phyloP scores from a whole-genome alignment of 208 protist species.

The Naegleria lovaniensis region DNA sequence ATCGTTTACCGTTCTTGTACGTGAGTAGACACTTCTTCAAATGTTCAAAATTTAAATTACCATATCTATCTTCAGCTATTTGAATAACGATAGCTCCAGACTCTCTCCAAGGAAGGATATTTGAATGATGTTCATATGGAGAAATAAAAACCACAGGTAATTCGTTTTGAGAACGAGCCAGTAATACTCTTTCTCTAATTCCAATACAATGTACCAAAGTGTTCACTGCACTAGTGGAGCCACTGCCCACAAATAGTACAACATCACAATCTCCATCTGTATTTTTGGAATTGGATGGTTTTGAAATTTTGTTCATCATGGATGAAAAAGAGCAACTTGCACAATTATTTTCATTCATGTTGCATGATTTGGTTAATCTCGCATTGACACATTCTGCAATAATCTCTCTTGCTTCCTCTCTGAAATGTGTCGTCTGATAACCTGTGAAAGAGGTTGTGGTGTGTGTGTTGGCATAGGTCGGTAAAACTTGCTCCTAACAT shows the following conservation, averaged over 20 bases:
- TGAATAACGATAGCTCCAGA: not conserved
- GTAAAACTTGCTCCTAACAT: constrained; percentile 38
- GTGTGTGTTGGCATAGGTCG: constrained; percentile 67
- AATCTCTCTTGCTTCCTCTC: constrained; percentile 52
- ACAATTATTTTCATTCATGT: too few species aligned
- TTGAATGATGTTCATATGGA: constrained; percentile 66
- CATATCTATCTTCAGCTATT: not conserved
- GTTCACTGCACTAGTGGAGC: constrained; percentile 12
- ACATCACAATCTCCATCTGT: not conserved
- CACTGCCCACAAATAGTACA: constrained; percentile 32
- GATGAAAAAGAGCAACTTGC: too few species aligned
- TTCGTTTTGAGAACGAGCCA: not conserved
- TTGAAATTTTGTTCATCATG: too few species aligned
- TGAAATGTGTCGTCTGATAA: constrained; percentile 52
- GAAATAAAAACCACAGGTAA: constrained; percentile 44
- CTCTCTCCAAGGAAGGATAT: constrained; percentile 64
- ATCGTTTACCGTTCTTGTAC: not conserved
- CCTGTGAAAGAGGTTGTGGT: constrained; percentile 48
- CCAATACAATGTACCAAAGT: not conserved
- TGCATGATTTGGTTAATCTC: not conserved
- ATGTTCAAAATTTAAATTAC: not conserved
- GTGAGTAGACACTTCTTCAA: not conserved
- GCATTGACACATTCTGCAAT: constrained; percentile 31
- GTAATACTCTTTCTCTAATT: not conserved
- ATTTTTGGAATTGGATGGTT: not conserved